Evolutionary conservation across 2,329 filamentous ascomycete genomes (phyloP).

Genomic region (Alternaria incomplexa): DNA sequence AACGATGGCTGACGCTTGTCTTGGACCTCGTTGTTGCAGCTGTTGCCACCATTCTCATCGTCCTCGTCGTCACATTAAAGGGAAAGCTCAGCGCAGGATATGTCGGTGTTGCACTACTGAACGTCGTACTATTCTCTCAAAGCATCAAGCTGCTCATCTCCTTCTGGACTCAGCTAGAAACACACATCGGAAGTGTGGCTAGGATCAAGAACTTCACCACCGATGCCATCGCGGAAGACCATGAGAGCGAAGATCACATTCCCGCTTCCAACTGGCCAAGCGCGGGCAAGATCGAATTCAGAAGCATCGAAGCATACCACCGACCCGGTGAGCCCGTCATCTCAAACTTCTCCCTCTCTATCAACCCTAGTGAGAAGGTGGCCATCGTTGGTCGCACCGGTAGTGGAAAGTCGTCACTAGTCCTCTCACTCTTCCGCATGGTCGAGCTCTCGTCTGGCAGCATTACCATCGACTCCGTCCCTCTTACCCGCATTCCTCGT

Average conservation of each 20-base stretch:
- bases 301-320: slow-evolving; percentile 54
- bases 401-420: slow-evolving; percentile 60
- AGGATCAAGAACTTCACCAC: slow-evolving; percentile 61
- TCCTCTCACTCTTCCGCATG: slow-evolving; percentile 58
- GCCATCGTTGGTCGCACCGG: slow-evolving; percentile 62
- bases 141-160: slow-evolving; percentile 58
- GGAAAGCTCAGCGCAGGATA: slow-evolving; percentile 56
- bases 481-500: slow-evolving; percentile 53
- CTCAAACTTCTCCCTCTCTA: slow-evolving; percentile 54
- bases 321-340: slow-evolving; percentile 50
- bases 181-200: slow-evolving; percentile 62
- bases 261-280: slow-evolving; percentile 53
- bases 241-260: slow-evolving; percentile 58
- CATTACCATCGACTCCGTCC: slow-evolving; percentile 57
- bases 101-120: slow-evolving; percentile 61
- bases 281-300: slow-evolving; percentile 52
- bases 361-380: slow-evolving; percentile 57
- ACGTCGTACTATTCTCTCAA: slow-evolving; percentile 61
- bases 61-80: slow-evolving; percentile 39
- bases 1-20: slow-evolving; percentile 53
- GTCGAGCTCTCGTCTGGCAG: slow-evolving; percentile 52
- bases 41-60: slow-evolving; percentile 48
- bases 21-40: slow-evolving; percentile 51
- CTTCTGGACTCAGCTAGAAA: slow-evolving; percentile 65
- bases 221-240: slow-evolving; percentile 54